phyloP scores from a whole-genome alignment of 371 early-diverging fungal genomes.

The Mucor mucedo region DNA sequence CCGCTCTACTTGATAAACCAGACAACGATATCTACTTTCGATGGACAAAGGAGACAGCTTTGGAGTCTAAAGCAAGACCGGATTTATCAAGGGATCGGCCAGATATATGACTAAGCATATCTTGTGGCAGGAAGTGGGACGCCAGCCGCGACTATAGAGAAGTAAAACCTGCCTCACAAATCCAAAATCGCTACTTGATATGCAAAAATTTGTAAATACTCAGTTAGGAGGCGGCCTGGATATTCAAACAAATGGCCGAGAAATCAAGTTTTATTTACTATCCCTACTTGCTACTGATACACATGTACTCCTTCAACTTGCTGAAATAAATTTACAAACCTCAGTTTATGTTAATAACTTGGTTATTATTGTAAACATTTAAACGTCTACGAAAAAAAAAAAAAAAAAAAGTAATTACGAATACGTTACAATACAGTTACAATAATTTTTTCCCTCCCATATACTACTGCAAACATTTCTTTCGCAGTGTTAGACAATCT shows the following conservation, averaged over 20 bases:
- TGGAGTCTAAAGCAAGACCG: constrained; percentile 18
- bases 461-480: no score
- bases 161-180: constrained; percentile 27
- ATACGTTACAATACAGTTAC: no score
- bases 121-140: constrained; percentile 14
- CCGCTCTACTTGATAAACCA: constrained; percentile 23
- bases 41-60: constrained; percentile 24
- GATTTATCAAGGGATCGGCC: constrained; percentile 21
- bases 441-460: no score
- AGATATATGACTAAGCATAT: constrained; percentile 23
- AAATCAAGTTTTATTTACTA: constrained; percentile 14
- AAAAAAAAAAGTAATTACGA: no score
- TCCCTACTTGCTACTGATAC: constrained; percentile 19
- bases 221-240: constrained; percentile 9
- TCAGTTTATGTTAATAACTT: no score
- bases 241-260: constrained; percentile 22
- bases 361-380: no score
- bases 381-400: no score
- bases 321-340: not conserved
- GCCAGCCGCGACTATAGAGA: constrained; percentile 32
- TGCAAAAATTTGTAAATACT: constrained; percentile 27
- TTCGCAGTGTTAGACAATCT: no score
- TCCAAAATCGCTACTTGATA: constrained; percentile 23
- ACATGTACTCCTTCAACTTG: constrained; percentile 25
- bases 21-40: constrained; percentile 22